phyloP scores from a whole-genome alignment of 345 rosid genomes.

The Pelargonium nanum region DNA sequence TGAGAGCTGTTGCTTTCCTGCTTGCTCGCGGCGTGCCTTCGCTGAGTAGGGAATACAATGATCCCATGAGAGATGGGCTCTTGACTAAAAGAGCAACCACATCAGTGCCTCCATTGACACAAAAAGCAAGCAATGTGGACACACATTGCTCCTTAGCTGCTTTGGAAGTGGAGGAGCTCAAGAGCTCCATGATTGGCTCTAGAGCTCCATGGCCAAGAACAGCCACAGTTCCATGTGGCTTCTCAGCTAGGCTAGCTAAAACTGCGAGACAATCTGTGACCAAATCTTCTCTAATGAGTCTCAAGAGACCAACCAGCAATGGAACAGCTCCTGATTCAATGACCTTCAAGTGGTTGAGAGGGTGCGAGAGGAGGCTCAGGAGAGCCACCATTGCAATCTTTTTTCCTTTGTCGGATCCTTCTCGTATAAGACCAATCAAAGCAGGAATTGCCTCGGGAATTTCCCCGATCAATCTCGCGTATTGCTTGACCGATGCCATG shows the following conservation, averaged over 20 bases:
- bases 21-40: slow-evolving; percentile 61
- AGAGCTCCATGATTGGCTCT: slow-evolving; percentile 25
- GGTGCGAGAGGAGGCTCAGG: slow-evolving; percentile 44
- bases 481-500: slow-evolving; percentile 52
- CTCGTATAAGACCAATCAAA: slow-evolving; percentile 41
- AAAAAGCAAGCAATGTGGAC: slow-evolving; percentile 51
- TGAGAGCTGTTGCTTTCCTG: slow-evolving; percentile 62
- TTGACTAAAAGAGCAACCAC: slow-evolving; percentile 40
- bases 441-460: slow-evolving; percentile 40
- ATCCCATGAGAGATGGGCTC: slow-evolving; percentile 47
- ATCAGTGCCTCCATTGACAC: slow-evolving; percentile 53
- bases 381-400: slow-evolving; percentile 68
- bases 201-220: slow-evolving; percentile 40
- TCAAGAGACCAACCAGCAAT: slow-evolving; percentile 37
- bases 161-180: slow-evolving; percentile 39
- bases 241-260: slow-evolving; percentile 54
- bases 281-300: slow-evolving; percentile 33
- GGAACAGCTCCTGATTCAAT: slow-evolving; percentile 50
- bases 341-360: slow-evolving; percentile 43
- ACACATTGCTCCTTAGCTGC: slow-evolving; percentile 55
- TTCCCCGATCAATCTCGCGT: slow-evolving; percentile 57
- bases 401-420: slow-evolving; percentile 32
- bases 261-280: slow-evolving; percentile 56
- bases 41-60: slow-evolving; percentile 50
- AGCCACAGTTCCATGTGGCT: slow-evolving; percentile 45